Evolutionary conservation across 2,329 filamentous ascomycete species (phyloP), one percentile per base, ranked within the genome.

Genomic region (Monilinia fructigena): DNA sequence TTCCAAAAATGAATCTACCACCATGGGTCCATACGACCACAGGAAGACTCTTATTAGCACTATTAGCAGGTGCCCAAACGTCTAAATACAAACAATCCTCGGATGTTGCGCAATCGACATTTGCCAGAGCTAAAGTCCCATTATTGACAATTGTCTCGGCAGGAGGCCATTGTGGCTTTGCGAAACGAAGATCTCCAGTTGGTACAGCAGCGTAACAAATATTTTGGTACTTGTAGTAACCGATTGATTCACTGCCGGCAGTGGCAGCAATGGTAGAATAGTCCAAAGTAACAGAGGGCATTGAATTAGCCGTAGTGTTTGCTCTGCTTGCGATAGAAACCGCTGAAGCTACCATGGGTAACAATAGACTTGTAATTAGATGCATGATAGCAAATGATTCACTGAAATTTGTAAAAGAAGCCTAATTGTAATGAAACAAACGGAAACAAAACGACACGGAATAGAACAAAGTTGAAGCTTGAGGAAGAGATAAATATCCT

Each of bases 141-240:
- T 72, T 70, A 67, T 78, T 79, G 66, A 77, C 55, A 10, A 65
- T 68, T 1, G 72, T 75, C 67, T 79, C 77, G 35, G 73, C 70
- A 6, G 74, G 70, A n/a, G 75, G 74, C 75, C 75, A 77, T 67
- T 76, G 45, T 12, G 77, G 77, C 56, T 75, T 73, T 12, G 75
- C 75, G 40, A 72, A 78, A 16, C 76, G 74, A 20, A 77, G 70
- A 47, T 75, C 68, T 1, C 77, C 76, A 2, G 73, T 75, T 3
- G 77, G 75, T 7, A 76, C 72, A 3, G 75, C 73, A 3, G 75
- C 76, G 62, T 75, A 78, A 14, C 77, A 72, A 54, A 78, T 77
- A 59, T 78, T 78, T 65, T 77, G 76, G 53, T 76, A 60, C 58
- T 60, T 60, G 35, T 68, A 69, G 47, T 69, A 68, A 4, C 68